phyloP scores from a whole-genome alignment of 2,329 filamentous ascomycete species.

The Orbilia blumenaviensis region DNA sequence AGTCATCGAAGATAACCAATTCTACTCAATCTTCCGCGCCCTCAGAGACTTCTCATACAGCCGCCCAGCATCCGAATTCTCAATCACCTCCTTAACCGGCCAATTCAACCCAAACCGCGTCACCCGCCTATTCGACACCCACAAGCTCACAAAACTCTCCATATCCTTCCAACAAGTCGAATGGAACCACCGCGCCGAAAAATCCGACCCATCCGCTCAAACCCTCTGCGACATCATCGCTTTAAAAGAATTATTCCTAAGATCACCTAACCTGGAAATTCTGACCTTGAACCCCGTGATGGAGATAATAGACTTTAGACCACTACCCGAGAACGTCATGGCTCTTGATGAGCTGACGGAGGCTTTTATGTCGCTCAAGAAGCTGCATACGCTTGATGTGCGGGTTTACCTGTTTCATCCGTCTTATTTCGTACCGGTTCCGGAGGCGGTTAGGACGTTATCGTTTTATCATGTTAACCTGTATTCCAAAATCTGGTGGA shows the following conservation, averaged over 20 bases:
- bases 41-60: background rate
- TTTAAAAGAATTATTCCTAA: background rate
- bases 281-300: background rate
- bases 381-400: background rate
- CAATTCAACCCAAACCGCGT: background rate
- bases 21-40: background rate
- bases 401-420: constrained; percentile 5
- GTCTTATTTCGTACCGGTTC: constrained; percentile 2
- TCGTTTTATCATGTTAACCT: constrained; percentile 7
- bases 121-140: background rate
- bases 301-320: background rate
- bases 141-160: background rate
- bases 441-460: background rate
- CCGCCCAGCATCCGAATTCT: constrained; percentile 4
- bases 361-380: background rate
- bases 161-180: background rate
- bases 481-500: constrained; percentile 6
- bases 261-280: background rate
- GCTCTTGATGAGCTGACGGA: background rate
- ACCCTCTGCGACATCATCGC: background rate
- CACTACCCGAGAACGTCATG: background rate
- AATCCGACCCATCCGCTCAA: background rate
- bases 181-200: background rate
- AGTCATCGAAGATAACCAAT: background rate
- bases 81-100: background rate